A percentile compares a stretch with the other conserved stretches of the same genome.
Conservation (phyloP, 805 yeast species). For the Metschnikowia henanensis region DNA sequence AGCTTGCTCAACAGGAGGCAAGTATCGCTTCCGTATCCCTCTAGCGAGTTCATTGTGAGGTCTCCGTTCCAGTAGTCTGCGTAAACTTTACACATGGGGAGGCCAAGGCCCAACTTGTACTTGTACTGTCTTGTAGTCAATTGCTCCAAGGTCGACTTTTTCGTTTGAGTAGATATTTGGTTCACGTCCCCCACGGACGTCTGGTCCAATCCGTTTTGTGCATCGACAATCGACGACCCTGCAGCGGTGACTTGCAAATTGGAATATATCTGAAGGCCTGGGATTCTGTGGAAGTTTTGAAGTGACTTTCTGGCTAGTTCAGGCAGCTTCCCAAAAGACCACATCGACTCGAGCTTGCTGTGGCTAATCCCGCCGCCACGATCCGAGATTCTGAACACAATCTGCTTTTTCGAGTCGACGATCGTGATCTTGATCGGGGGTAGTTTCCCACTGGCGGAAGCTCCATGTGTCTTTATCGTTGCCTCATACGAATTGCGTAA, state of each 20-base stretch:
- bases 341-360: conserved; percentile 59
- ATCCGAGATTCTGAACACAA: conserved; percentile 80
- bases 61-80: conserved; percentile 98
- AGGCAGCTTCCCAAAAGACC: conserved; percentile 85
- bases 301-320: conserved; percentile 57
- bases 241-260: conserved; percentile 40
- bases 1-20: conserved; percentile 75
- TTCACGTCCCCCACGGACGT: conserved; percentile 45
- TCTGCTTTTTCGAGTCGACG: conserved; percentile 61
- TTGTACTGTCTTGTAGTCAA: conserved; percentile 74
- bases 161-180: conserved; percentile 28
- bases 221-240: conserved; percentile 36
- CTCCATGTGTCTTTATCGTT: conserved; percentile 51
- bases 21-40: conserved; percentile 92
- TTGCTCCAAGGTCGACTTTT: conserved; percentile 56
- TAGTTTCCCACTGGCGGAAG: conserved; percentile 37
- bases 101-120: conserved; percentile 78
- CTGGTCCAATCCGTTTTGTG: conserved; percentile 26
- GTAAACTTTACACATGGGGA: conserved; percentile 90
- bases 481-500: conserved; percentile 85
- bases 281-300: conserved; percentile 65
- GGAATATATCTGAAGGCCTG: conserved; percentile 55
- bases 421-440: conserved; percentile 81
- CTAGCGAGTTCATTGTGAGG: conserved; percentile 74
- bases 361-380: conserved; percentile 84